phyloP scores from a whole-genome alignment of 306 rosid species.

The Fragaria ananassa region DNA sequence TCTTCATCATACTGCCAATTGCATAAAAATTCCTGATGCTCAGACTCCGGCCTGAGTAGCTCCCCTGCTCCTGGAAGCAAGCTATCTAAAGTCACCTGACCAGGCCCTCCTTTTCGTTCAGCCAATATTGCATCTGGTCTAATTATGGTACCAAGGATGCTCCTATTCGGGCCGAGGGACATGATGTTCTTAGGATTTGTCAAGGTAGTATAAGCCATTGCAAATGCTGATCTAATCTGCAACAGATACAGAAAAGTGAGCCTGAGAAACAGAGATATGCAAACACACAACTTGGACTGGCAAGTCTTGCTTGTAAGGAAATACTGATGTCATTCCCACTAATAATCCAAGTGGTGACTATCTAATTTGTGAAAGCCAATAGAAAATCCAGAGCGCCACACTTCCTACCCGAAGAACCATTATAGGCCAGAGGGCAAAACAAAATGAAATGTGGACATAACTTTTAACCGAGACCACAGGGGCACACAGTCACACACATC shows the following conservation, averaged over 20 bases:
- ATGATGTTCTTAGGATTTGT: constrained; percentile 66
- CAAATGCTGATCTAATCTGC: constrained; percentile 90
- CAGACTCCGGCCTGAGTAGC: constrained; percentile 43
- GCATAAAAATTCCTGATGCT: constrained; percentile 49
- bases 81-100: constrained; percentile 62
- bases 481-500: neutral
- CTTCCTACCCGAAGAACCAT: neutral
- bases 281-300: neutral
- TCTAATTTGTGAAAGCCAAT: neutral
- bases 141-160: constrained; percentile 95
- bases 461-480: neutral
- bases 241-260: neutral
- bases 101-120: constrained; percentile 79
- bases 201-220: constrained; percentile 70
- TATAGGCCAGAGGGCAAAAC: neutral
- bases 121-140: constrained; percentile 69
- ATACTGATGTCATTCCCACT: neutral
- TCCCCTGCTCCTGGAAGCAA: constrained; percentile 96
- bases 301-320: neutral
- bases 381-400: neutral
- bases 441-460: neutral
- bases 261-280: neutral
- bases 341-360: neutral
- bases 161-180: constrained; percentile 62
- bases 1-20: constrained; percentile 85